Conservation (phyloP, 768 basidiomycete genomes). For the Rhizopogon rudus region DNA sequence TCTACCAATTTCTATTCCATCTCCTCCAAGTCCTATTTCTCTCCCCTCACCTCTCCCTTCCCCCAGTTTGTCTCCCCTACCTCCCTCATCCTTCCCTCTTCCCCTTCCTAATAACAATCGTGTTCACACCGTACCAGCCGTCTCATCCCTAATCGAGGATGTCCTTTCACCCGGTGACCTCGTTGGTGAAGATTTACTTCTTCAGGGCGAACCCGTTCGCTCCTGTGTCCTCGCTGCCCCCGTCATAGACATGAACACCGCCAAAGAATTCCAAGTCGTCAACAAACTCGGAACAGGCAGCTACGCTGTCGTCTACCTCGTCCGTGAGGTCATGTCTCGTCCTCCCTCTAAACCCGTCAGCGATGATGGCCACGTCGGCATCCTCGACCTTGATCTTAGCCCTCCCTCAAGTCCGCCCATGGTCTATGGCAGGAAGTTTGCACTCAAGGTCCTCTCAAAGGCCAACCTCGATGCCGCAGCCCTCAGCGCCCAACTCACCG, state of each 20-base stretch:
- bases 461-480: constrained; percentile 88
- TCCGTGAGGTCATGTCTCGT: constrained; percentile 58
- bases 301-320: constrained; percentile 93
- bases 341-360: constrained; percentile 20
- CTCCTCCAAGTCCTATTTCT: constrained; percentile 27
- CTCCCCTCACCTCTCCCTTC: constrained; percentile 31
- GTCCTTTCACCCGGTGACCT: constrained; percentile 70
- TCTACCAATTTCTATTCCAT: constrained; percentile 19
- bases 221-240: constrained; percentile 39
- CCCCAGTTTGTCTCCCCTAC: constrained; percentile 18
- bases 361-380: constrained; percentile 52
- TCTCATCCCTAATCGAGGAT: constrained; percentile 35
- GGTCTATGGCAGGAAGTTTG: constrained; percentile 76
- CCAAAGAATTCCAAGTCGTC: constrained; percentile 77
- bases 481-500: constrained; percentile 84
- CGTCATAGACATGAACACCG: constrained; percentile 33
- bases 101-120: constrained; percentile 32
- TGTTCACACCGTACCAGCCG: constrained; percentile 18
- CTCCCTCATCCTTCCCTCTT: constrained; percentile 28
- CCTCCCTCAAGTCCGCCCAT: constrained; percentile 29
- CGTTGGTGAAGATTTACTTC: constrained; percentile 59
- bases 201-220: constrained; percentile 64
- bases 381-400: constrained; percentile 47
- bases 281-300: constrained; percentile 82
- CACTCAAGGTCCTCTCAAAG: constrained; percentile 96